Percentiles rank a stretch among this genome's conserved stretches.
Conservation (phyloP, 768 basidiomycete species). For the Crepidotus variabilis region DNA sequence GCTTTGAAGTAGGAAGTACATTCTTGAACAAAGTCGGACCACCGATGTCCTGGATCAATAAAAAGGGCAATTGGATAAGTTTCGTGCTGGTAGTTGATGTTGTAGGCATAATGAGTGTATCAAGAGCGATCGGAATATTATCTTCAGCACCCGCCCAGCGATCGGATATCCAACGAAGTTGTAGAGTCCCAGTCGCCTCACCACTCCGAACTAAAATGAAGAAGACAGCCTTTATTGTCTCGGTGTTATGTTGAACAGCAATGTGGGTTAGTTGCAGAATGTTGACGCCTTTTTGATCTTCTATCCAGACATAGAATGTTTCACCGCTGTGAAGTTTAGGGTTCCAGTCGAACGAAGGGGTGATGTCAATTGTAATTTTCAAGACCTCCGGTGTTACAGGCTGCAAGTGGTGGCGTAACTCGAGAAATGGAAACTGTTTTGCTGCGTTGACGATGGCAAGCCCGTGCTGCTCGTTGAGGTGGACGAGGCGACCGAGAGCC, state of each 20-base stretch:
- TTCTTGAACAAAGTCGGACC: conserved; percentile 40
- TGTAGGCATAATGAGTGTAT: conserved; percentile 72
- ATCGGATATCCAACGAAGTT: conserved; percentile 81
- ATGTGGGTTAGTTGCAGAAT: conserved; percentile 82
- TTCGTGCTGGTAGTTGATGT: conserved; percentile 53
- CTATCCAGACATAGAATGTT: conserved; percentile 95
- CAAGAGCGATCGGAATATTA: conserved; percentile 58
- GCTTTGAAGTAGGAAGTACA: conserved; percentile 41
- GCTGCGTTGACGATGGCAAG: conserved; percentile 74
- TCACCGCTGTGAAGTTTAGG: conserved; percentile 67
- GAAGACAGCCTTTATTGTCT: conserved; percentile 65
- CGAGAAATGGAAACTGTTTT: conserved; percentile 76
- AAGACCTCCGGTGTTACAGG: conserved; percentile 86
- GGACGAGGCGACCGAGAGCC: conserved; percentile 76
- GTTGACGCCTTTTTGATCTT: conserved; percentile 75
- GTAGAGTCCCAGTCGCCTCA: conserved; percentile 59
- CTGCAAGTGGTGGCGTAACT: conserved; percentile 63
- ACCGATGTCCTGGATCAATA: conserved; percentile 35
- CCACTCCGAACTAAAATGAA: conserved; percentile 68
- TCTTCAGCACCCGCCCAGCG: conserved; percentile 92
- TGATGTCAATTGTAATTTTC: conserved; percentile 62
- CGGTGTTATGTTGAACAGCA: conserved; percentile 64
- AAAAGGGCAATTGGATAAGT: conserved; percentile 71
- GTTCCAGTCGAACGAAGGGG: conserved; percentile 78
- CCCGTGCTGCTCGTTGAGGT: conserved; percentile 85